Evolutionary conservation across 2,329 filamentous ascomycete genomes (phyloP), one percentile per base, ranked within the genome.

Genomic region (Rhynchosporium agropyri): DNA sequence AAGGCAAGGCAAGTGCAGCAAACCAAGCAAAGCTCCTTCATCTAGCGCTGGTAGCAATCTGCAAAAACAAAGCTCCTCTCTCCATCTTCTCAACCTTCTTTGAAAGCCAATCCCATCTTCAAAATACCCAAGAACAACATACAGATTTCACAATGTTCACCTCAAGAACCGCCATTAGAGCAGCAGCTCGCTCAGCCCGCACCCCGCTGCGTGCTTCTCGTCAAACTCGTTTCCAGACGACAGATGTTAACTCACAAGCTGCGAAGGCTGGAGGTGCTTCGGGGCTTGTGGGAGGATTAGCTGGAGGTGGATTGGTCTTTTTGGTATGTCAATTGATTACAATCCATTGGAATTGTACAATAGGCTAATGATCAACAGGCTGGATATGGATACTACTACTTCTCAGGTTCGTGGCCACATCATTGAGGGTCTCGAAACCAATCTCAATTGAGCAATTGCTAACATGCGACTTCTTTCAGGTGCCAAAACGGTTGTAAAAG

Each of bases 321-420:
- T 62, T 74, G 2, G 77, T 73, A 57, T 33, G 70, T 49, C 20
- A 20, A 20, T 20, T 28, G 63, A 9, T 36, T 46, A 29, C 9
- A 40, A 7, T 15, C 42, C 12, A 12, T 45, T 45, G 4, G 58
- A 31, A 8, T 29, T 40, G 10, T 13, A 4, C 20, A 26, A 3
- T 29, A n/a, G 29, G 50, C 55, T 49, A 62, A 60, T 12, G 46
- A 49, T 54, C 13, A 42, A 58, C 48, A 73, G 71, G 65, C 77
- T 6, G 80, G 79, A 38, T 85, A 84, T 71, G 68, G 73, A 62
- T 84, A 79, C 74, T 86, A 86, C 74, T 76, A 81, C 57, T 80
- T 80, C 72, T 84, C 82, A 3, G 83, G 73, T 54, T 33, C 33
- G 50, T 53, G 20, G 9, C 3, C 15, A 13, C 12, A 43, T 5